Evolutionary conservation across 805 yeast species (phyloP).

Genomic region (Kodamaea jinghongensis): DNA sequence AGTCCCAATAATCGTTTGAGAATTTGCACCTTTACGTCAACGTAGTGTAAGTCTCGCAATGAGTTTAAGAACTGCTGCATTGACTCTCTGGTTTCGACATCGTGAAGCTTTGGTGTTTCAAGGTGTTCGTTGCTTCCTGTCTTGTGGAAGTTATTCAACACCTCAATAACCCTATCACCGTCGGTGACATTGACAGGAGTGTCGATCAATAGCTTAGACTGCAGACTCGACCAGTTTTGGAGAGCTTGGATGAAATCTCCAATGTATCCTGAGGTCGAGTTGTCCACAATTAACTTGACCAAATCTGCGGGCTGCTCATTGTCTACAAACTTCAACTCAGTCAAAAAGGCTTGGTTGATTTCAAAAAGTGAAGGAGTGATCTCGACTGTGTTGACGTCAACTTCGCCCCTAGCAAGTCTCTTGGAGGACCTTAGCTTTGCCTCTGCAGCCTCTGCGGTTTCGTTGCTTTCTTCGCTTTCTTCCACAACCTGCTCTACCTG

Average conservation of each 20-base stretch:
- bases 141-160: slow-evolving; percentile 25
- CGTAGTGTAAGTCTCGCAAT: slow-evolving; percentile 14
- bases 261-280: background rate
- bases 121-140: slow-evolving; percentile 6
- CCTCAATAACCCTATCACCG: slow-evolving; percentile 36
- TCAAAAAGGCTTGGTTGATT: slow-evolving; percentile 23
- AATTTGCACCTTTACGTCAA: slow-evolving; percentile 24
- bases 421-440: slow-evolving; percentile 27
- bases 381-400: slow-evolving; percentile 7
- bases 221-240: slow-evolving; percentile 6
- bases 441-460: background rate
- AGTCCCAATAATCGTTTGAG: slow-evolving; percentile 23
- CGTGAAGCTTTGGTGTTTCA: slow-evolving; percentile 9
- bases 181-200: slow-evolving; percentile 13
- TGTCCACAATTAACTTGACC: slow-evolving; percentile 13
- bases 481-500: background rate
- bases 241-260: slow-evolving; percentile 6
- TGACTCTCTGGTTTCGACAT: slow-evolving; percentile 13
- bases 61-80: slow-evolving; percentile 15
- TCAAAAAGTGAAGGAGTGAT: slow-evolving; percentile 18
- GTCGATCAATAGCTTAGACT: background rate
- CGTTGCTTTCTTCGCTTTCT: background rate
- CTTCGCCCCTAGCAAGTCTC: slow-evolving; percentile 28
- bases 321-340: slow-evolving; percentile 22
- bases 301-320: slow-evolving; percentile 4